Evolutionary conservation across 805 yeast species (phyloP).

Genomic region (Yarrowia porcina): DNA sequence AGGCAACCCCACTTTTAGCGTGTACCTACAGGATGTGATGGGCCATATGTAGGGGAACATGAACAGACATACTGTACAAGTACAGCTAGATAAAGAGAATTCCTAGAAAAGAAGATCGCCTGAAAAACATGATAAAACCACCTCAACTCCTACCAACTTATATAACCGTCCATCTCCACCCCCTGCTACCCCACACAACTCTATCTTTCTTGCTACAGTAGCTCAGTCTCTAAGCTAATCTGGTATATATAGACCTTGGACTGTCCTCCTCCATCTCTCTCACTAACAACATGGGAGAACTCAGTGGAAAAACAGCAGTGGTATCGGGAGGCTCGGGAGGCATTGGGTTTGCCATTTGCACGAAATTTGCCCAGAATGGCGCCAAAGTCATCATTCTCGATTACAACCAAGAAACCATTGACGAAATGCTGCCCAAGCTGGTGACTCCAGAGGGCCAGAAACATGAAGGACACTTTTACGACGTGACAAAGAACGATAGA

Average conservation of each 20-base stretch:
- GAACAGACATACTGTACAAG: too few species aligned
- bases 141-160: neutral
- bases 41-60: too few species aligned
- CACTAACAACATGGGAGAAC: conserved; percentile 7
- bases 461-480: neutral
- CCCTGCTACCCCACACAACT: conserved; percentile 4
- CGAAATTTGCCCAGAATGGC: conserved; percentile 7
- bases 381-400: conserved; percentile 33
- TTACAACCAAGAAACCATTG: conserved; percentile 44
- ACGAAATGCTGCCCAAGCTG: neutral
- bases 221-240: neutral
- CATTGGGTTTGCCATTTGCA: conserved; percentile 1
- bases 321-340: conserved; percentile 14
- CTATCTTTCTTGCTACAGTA: neutral
- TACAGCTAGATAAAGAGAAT: too few species aligned
- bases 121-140: too few species aligned
- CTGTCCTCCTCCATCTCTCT: too few species aligned
- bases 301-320: neutral
- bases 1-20: too few species aligned
- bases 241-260: neutral
- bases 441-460: conserved; percentile 7
- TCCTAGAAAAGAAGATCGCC: too few species aligned
- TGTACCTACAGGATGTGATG: too few species aligned
- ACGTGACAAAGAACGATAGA: conserved; percentile 1
- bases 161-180: neutral